phyloP scores from a whole-genome alignment of 169 alveolate species.

The Plasmodium yoelii region DNA sequence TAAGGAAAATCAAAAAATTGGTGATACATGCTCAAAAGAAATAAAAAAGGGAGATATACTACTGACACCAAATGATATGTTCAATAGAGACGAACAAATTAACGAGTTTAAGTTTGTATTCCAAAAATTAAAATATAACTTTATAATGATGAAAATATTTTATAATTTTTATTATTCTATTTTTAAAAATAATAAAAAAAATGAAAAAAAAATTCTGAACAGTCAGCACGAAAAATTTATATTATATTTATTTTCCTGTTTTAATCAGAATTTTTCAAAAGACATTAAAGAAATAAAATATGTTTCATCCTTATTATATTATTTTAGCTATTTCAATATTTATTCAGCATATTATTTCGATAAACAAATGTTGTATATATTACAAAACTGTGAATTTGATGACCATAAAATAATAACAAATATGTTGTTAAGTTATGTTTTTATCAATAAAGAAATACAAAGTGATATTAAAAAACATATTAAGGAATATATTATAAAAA shows the following conservation, averaged over 20 bases:
- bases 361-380: slow-evolving; percentile 50
- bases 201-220: slow-evolving; percentile 63
- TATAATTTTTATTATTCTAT: slow-evolving; percentile 40
- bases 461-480: slow-evolving; percentile 35
- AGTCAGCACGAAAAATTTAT: slow-evolving; percentile 58
- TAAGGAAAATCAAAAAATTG: no score
- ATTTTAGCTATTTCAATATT: slow-evolving; percentile 58
- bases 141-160: slow-evolving; percentile 70
- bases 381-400: slow-evolving; percentile 30
- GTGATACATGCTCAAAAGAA: background rate
- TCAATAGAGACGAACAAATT: background rate
- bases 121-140: slow-evolving; percentile 26
- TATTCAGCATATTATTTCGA: slow-evolving; percentile 44
- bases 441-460: slow-evolving; percentile 19
- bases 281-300: slow-evolving; percentile 46
- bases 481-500: slow-evolving; percentile 41
- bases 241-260: slow-evolving; percentile 42
- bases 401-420: slow-evolving; percentile 6
- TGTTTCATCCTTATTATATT: slow-evolving; percentile 36
- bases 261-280: slow-evolving; percentile 54
- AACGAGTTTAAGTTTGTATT: slow-evolving; percentile 22
- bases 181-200: slow-evolving; percentile 25
- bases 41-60: background rate
- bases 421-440: slow-evolving; percentile 55
- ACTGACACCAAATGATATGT: background rate